Evolutionary conservation across 352 stramenopile genomes (phyloP).

Genomic region (Globisporangium takayamanum): DNA sequence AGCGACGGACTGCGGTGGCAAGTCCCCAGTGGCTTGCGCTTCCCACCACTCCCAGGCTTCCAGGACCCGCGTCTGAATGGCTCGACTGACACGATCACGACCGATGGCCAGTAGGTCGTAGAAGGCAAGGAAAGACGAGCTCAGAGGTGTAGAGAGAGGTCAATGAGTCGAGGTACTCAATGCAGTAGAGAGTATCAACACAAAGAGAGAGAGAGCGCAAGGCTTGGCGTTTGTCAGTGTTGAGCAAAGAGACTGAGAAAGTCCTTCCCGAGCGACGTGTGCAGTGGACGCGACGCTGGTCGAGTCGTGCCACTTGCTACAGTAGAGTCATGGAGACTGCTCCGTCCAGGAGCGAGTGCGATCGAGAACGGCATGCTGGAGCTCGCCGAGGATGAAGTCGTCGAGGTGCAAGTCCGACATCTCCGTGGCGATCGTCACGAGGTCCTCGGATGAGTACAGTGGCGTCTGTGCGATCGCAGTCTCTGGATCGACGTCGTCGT

Average conservation of each 20-base stretch:
- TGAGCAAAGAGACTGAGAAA: constrained; percentile 79
- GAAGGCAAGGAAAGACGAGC: too few relatives aligned
- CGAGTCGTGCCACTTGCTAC: constrained; percentile 1
- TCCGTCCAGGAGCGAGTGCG: constrained; percentile 4
- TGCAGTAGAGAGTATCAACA: too few relatives aligned
- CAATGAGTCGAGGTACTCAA: not conserved
- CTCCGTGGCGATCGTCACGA: constrained; percentile 44
- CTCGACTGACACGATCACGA: not conserved
- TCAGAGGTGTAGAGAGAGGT: not conserved
- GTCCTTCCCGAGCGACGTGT: constrained; percentile 69
- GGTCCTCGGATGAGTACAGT: constrained; percentile 44
- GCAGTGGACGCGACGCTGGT: constrained; percentile 25
- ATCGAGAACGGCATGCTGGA: constrained; percentile 8
- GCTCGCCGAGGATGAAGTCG: constrained; percentile 50
- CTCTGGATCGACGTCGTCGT: constrained; percentile 61
- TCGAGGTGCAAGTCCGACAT: constrained; percentile 65
- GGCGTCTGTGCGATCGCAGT: constrained; percentile 61
- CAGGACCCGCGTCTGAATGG: not conserved
- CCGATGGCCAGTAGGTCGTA: too few relatives aligned
- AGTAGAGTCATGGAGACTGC: constrained; percentile 6
- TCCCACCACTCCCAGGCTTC: constrained; percentile 7
- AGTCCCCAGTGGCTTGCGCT: constrained; percentile 14
- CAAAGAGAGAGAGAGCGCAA: not conserved
- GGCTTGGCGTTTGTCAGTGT: constrained; percentile 22
- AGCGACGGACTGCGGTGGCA: not conserved